These are phyloP conservation scores for Drechslerella dactyloides DNA, from an alignment of 2,329 filamentous ascomycete genomes.

Conservation along the genomic window DNA sequence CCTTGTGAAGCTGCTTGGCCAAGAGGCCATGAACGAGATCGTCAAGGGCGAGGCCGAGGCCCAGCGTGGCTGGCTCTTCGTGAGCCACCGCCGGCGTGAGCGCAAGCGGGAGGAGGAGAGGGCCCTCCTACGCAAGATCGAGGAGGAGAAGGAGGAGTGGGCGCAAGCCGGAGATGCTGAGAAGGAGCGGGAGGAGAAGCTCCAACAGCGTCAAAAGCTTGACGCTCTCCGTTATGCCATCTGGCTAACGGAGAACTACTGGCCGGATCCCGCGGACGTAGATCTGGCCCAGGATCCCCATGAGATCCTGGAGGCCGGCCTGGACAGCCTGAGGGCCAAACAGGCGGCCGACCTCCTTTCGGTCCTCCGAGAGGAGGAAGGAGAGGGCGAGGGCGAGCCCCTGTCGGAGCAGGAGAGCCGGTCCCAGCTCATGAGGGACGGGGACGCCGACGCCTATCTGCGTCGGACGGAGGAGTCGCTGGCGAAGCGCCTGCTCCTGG, in stretches of 20 bases:
- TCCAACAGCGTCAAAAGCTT: neutral
- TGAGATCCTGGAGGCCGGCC: neutral
- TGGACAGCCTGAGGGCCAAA: neutral
- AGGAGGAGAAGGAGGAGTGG: neutral
- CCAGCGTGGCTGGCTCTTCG: neutral
- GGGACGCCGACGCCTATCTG: too few relatives aligned
- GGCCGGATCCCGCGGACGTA: neutral
- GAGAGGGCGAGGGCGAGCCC: too few relatives aligned
- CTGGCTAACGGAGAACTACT: neutral
- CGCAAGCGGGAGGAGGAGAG: neutral
- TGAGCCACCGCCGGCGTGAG: neutral
- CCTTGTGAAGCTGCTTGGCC: constrained; percentile 19
- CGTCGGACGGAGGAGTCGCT: too few relatives aligned
- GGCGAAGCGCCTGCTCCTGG: too few relatives aligned
- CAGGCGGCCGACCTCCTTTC: neutral
- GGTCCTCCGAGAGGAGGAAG: neutral
- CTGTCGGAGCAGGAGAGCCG: too few relatives aligned
- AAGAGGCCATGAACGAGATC: neutral
- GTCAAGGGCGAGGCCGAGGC: neutral
- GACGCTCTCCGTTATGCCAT: neutral
- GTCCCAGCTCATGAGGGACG: too few relatives aligned
- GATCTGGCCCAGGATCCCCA: neutral
- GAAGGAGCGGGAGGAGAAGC: neutral
- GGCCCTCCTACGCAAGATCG: neutral
- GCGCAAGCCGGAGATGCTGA: neutral